Evolutionary conservation across 2,329 filamentous ascomycete species (phyloP).

Genomic region (Apiospora marii): DNA sequence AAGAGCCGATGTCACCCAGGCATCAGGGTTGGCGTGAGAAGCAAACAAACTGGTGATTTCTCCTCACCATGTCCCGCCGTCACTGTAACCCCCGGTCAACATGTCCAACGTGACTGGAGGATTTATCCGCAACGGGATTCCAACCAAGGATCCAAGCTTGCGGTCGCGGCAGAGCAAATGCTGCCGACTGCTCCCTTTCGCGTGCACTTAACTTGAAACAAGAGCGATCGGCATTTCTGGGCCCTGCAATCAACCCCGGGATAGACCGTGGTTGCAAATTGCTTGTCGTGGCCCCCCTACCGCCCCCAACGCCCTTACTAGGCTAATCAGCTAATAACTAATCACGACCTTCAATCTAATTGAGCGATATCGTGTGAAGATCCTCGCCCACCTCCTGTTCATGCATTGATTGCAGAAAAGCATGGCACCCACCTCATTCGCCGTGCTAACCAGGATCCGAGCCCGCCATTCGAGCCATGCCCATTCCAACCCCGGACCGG

Average conservation of each 20-base stretch:
- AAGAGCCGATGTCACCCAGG: slow-evolving; percentile 10
- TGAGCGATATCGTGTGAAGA: slow-evolving; percentile 21
- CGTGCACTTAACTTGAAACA: slow-evolving; percentile 7
- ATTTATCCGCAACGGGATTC: not conserved
- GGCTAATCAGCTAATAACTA: not conserved
- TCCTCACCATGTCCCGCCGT: not conserved
- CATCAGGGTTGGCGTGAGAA: not conserved
- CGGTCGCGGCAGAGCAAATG: not conserved
- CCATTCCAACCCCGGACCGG: slow-evolving; percentile 14
- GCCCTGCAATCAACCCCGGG: not conserved
- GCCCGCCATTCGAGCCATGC: not conserved
- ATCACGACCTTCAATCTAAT: not conserved
- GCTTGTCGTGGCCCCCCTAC: not conserved
- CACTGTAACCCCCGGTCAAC: not conserved
- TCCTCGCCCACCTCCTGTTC: not conserved
- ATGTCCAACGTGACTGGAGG: not conserved
- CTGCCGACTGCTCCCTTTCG: not conserved
- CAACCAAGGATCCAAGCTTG: too few species aligned
- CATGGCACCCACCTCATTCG: not conserved
- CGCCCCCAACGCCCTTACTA: not conserved
- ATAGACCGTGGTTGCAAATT: not conserved
- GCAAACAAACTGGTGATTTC: slow-evolving; percentile 2
- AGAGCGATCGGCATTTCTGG: slow-evolving; percentile 10
- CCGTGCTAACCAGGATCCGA: not conserved
- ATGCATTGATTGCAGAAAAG: slow-evolving; percentile 17